phyloP scores from a whole-genome alignment of 768 basidiomycete species.

The Kwoniella sp. region DNA sequence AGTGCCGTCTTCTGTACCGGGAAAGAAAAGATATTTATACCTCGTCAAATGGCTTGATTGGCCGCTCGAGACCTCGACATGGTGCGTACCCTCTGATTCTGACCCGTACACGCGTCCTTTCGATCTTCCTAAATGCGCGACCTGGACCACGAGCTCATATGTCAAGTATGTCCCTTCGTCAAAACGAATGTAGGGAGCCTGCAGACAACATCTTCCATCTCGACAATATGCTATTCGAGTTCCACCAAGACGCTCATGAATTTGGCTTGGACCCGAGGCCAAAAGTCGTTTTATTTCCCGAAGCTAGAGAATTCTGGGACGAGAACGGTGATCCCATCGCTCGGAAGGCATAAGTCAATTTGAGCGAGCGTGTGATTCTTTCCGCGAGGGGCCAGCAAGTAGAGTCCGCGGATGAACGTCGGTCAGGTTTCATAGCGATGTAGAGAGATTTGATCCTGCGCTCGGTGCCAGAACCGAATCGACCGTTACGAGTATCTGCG shows the following conservation, averaged over 20 bases:
- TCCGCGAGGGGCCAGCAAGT: neutral
- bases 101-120: neutral
- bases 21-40: neutral
- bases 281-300: slow-evolving; percentile 10
- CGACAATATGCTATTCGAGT: neutral
- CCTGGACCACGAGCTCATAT: neutral
- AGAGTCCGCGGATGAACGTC: slow-evolving; percentile 3
- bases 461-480: no score
- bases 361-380: neutral
- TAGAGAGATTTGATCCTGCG: no score
- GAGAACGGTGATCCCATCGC: neutral
- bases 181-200: neutral
- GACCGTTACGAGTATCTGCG: no score
- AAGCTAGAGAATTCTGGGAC: slow-evolving; percentile 16
- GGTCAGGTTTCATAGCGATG: no score
- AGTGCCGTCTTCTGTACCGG: neutral
- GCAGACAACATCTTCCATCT: neutral
- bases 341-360: no score
- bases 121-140: neutral
- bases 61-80: slow-evolving; percentile 5
- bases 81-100: slow-evolving; percentile 1
- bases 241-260: neutral
- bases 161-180: neutral
- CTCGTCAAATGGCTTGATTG: slow-evolving; percentile 12
- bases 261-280: neutral